These are phyloP conservation scores for Hamamelis virginiana DNA, from an alignment of 164 flowering plant genomes.

Conservation along the genomic window DNA sequence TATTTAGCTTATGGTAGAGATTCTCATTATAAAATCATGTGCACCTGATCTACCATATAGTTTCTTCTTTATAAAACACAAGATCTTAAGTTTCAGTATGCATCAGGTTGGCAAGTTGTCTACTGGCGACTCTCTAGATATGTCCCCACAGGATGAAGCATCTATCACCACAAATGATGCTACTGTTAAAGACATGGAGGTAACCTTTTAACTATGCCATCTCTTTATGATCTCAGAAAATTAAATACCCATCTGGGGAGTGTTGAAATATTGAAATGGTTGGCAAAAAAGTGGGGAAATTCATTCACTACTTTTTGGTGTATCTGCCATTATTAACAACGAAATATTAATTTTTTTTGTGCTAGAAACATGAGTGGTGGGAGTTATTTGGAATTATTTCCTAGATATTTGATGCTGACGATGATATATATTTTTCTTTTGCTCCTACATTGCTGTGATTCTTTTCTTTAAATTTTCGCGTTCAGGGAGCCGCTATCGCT, in stretches of 20 bases:
- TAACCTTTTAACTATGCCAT: slow-evolving; percentile 23
- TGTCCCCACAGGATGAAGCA: slow-evolving; percentile 87
- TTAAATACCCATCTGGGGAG: background rate
- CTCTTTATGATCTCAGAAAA: background rate
- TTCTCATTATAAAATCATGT: background rate
- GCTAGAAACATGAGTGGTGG: background rate
- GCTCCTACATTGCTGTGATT: background rate
- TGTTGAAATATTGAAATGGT: too few species aligned
- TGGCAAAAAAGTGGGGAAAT: too few species aligned
- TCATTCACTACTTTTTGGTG: background rate
- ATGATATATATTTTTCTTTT: background rate
- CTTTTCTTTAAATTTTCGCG: slow-evolving; percentile 9
- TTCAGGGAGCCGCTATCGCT: slow-evolving; percentile 91
- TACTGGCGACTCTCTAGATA: slow-evolving; percentile 94
- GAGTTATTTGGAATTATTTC: background rate
- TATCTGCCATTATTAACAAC: background rate
- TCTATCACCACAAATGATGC: slow-evolving; percentile 84
- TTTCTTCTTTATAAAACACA: background rate
- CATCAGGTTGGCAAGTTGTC: slow-evolving; percentile 81
- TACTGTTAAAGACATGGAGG: slow-evolving; percentile 96
- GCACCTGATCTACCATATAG: background rate
- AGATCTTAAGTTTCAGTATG: background rate
- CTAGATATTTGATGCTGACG: background rate
- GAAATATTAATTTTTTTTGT: too few species aligned
- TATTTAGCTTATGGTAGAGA: background rate